A percentile compares a stretch with the other conserved stretches of the same genome.
These are phyloP conservation scores for Boletus rufocinnamomeus DNA, from an alignment of 768 basidiomycete species.

Conservation along the genomic window DNA sequence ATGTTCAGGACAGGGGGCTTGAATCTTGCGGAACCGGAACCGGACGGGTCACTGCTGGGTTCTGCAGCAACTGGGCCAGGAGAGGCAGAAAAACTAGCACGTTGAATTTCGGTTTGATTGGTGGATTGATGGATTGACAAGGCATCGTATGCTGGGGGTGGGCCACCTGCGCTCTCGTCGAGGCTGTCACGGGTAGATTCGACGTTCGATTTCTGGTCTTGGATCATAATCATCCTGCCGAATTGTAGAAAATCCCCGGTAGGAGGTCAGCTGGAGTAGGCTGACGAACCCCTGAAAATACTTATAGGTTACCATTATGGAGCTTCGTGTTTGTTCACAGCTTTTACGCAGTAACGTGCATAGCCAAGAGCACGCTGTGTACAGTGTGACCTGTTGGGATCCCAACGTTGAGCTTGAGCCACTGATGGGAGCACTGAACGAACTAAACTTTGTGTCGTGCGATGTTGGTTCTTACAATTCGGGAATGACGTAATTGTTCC, in stretches of 20 bases:
- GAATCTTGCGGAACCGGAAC: no score
- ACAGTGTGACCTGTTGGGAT: no score
- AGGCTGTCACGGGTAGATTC: neutral
- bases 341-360: neutral
- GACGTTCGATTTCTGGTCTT: neutral
- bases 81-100: neutral
- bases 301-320: neutral
- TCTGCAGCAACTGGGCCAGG: neutral
- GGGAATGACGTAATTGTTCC: no score
- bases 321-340: neutral
- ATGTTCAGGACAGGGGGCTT: neutral
- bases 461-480: no score
- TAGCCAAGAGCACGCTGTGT: neutral
- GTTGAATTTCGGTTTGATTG: neutral
- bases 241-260: neutral
- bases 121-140: neutral
- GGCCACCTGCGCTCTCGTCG: neutral
- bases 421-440: no score
- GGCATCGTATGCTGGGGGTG: slow-evolving; percentile 21
- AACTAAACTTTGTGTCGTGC: no score
- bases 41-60: neutral
- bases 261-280: neutral
- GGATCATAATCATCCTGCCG: neutral
- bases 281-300: neutral
- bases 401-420: no score